A percentile compares a stretch with the other conserved stretches of the same genome.
Evolutionary conservation across 257 asterid genomes (phyloP).

Genomic region (Solanum virginianum): DNA sequence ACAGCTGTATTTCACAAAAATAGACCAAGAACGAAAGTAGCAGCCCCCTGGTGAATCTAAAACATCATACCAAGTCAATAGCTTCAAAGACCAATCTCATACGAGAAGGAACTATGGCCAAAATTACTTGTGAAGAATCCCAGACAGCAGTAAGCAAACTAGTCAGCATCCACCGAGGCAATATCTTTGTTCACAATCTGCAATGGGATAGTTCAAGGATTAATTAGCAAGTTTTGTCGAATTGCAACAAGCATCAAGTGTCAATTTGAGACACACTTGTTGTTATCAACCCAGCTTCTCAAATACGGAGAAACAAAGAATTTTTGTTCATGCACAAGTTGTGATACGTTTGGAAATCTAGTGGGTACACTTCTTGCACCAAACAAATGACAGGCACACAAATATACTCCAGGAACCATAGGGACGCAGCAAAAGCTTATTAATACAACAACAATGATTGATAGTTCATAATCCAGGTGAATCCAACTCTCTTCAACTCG

Average conservation of each 20-base stretch:
- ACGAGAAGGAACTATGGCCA: not conserved
- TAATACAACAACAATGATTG: not conserved
- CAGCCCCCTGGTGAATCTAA: not conserved
- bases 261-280: not conserved
- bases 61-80: not conserved
- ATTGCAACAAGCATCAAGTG: not conserved
- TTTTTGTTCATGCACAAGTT: not conserved
- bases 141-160: not conserved
- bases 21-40: not conserved
- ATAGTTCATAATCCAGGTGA: not conserved
- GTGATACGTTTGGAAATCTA: not conserved
- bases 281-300: not conserved
- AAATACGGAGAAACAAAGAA: not conserved
- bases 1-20: not conserved
- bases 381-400: not conserved
- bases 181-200: conserved; percentile 77
- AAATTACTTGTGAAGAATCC: not conserved
- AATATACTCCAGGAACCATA: not conserved
- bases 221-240: not conserved
- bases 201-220: not conserved
- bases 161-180: conserved; percentile 26
- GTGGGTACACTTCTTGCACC: not conserved
- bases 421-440: not conserved
- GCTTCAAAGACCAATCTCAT: not conserved
- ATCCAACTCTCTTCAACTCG: not conserved